Conservation (phyloP, 2,329 filamentous ascomycete species). For the Tolypocladium tundrense region DNA sequence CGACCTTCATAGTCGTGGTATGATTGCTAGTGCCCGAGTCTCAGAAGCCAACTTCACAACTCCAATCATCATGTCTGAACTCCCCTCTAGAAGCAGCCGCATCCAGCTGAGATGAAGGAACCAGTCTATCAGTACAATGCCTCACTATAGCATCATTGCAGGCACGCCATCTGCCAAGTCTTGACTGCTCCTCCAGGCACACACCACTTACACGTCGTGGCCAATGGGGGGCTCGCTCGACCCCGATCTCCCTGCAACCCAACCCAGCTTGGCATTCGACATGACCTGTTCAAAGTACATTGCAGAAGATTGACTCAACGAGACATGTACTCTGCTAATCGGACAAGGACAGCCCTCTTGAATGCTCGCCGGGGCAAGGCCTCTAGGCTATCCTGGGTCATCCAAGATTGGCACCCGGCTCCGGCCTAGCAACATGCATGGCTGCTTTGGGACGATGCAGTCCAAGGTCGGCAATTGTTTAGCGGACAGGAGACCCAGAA, state of each 20-base stretch:
- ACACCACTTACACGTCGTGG: not conserved
- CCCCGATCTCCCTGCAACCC: slow-evolving; percentile 2
- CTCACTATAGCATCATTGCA: not conserved
- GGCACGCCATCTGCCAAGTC: not conserved
- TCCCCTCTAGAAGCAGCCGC: slow-evolving; percentile 1
- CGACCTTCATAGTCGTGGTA: no score
- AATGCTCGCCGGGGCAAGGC: not conserved
- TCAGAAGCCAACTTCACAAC: no score
- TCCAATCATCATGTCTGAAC: not conserved
- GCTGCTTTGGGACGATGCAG: not conserved
- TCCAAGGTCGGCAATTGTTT: not conserved
- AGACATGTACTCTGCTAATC: no score
- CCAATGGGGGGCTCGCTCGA: not conserved
- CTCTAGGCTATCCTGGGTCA: not conserved
- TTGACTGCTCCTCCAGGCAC: not conserved
- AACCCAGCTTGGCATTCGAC: slow-evolving; percentile 1
- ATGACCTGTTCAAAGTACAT: slow-evolving; percentile 1
- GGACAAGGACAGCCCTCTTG: no score
- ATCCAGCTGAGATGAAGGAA: not conserved
- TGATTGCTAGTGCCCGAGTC: not conserved
- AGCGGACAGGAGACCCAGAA: not conserved
- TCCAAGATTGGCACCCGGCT: not conserved
- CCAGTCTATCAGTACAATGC: not conserved
- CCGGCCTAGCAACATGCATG: not conserved
- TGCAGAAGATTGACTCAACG: not conserved